Evolutionary conservation across 352 stramenopile genomes (phyloP), one percentile per base, ranked within the genome.

Genomic region (Globisporangium camurandrum): DNA sequence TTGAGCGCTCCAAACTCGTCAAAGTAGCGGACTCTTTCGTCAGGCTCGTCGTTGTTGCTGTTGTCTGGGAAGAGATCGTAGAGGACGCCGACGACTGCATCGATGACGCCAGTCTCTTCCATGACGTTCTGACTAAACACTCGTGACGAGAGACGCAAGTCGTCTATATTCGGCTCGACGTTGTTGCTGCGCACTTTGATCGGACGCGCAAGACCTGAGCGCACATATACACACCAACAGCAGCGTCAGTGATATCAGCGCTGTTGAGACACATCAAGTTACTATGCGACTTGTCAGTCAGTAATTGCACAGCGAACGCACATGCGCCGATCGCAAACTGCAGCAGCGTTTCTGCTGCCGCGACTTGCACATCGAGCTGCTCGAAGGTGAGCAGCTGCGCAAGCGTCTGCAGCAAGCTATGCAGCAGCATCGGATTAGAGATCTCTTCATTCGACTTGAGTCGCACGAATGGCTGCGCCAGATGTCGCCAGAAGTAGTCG

Each of bases 361-460:
- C 75, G 28, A 86, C 63, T 56, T 93, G 81, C 5, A 88, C 68
- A 1, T 84, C 70, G 10, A 84, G 46, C 20, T 74, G 37, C 2
- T 78, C 56, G 28, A 84, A 84, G 1, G 63, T 70, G 45, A 93
- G 56, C 17, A 93, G 53, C 19, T 84, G 61, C 1, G 62, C 75
- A 5, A 93, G 65, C 6, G 69, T 80, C 7, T 62, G 66, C 0
- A 88, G 43, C 14, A 88, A 51, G 4, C 31, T 52, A 16, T 74
- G 63, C 20, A 91, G 49, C 23, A 89, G 49, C 30, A 48, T 57
- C 10, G 79, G 66, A 31, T 84, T 77, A 33, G 65, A 72, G 43
- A 89, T 72, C 50, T 93, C 79, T 56, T 93, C 82, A 49, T 93
- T 93, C 0, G 76, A 66, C 43, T 88, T 89, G 31, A 73, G 66